Conservation (phyloP, 306 rosid genomes). For the Purshia tridentata region DNA sequence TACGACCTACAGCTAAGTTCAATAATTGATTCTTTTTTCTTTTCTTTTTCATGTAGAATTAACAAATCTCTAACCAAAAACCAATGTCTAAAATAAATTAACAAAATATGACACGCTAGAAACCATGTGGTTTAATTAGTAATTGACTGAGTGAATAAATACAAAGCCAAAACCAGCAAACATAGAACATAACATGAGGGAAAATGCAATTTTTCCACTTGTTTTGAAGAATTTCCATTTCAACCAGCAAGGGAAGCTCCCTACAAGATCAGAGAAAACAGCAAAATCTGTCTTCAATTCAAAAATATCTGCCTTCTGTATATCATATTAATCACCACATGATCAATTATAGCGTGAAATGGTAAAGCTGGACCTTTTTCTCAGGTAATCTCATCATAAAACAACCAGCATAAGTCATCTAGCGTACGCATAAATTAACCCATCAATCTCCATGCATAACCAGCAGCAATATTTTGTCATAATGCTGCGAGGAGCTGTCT, state of each 20-base stretch:
- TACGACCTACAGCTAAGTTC: neutral
- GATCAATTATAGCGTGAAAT: neutral
- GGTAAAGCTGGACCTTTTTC: neutral
- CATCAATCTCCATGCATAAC: neutral
- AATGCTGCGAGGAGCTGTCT: neutral
- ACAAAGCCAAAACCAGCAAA: neutral
- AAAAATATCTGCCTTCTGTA: neutral
- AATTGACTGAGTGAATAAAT: neutral
- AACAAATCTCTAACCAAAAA: neutral
- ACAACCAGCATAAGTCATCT: neutral
- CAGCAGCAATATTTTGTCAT: slow-evolving; percentile 1
- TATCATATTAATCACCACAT: neutral
- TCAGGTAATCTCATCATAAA: neutral
- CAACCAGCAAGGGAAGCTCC: neutral
- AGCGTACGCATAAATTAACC: neutral
- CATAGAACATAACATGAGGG: neutral
- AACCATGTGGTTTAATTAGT: too few species aligned
- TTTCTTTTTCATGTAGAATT: neutral
- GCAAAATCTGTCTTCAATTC: neutral
- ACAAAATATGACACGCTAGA: neutral
- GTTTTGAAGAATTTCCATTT: neutral
- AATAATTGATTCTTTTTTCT: neutral
- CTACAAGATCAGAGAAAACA: slow-evolving; percentile 4
- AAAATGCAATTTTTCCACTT: neutral
- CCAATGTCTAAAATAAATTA: neutral